These are phyloP conservation scores for Mortierella alpina DNA, from an alignment of 192 early-diverging fungal species.

Conservation along the genomic window DNA sequence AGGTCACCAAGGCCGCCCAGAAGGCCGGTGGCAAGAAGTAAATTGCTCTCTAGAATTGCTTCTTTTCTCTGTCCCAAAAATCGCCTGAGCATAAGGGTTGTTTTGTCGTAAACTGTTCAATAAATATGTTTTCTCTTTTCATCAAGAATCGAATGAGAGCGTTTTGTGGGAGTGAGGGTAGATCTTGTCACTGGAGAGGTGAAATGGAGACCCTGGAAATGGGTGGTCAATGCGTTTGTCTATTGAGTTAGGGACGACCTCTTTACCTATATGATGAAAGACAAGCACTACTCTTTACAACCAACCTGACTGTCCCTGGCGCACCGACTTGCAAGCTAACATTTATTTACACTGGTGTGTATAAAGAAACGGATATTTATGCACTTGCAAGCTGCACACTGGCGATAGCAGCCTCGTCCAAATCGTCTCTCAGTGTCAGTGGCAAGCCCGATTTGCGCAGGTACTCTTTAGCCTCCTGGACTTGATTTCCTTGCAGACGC, in stretches of 20 bases:
- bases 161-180: no score
- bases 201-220: no score
- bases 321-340: no score
- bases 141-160: no score
- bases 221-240: not conserved
- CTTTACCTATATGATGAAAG: no score
- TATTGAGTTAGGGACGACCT: no score
- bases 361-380: not conserved
- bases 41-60: conserved; percentile 16
- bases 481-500: conserved; percentile 41
- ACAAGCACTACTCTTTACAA: no score
- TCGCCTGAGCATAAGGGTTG: conserved; percentile 21
- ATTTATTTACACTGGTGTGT: not conserved
- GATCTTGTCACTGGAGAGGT: no score
- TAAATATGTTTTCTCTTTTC: conserved; percentile 6
- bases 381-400: conserved; percentile 31
- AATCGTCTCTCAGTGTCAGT: conserved; percentile 36
- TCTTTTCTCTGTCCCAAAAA: conserved; percentile 17
- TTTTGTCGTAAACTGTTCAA: conserved; percentile 38
- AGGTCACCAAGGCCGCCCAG: conserved; percentile 80
- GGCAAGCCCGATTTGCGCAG: conserved; percentile 26
- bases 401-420: conserved; percentile 39
- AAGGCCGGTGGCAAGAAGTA: conserved; percentile 67
- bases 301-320: no score
- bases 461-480: conserved; percentile 41